A percentile compares a stretch with the other conserved stretches of the same genome.
These are phyloP conservation scores for Fusarium pseudograminearum DNA, from an alignment of 2,329 filamentous ascomycete species.

Conservation along the genomic window DNA sequence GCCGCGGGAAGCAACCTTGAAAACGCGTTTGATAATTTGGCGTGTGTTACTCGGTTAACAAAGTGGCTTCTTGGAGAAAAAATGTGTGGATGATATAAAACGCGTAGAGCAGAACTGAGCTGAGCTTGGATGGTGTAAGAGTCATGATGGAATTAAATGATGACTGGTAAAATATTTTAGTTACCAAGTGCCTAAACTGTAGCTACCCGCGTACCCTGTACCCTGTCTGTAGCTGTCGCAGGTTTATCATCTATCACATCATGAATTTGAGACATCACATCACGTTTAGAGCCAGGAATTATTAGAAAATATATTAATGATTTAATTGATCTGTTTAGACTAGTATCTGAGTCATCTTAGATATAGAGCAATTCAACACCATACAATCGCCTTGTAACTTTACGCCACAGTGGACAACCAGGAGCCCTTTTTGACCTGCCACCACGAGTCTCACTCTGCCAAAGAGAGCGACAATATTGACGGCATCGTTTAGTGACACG, in stretches of 20 bases:
- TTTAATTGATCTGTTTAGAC: neutral
- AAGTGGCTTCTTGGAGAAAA: neutral
- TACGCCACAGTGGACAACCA: too few species aligned
- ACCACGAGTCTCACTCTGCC: too few species aligned
- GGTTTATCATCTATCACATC: neutral
- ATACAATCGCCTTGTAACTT: too few species aligned
- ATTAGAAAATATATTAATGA: neutral
- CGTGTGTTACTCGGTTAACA: slow-evolving; percentile 13
- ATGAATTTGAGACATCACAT: neutral
- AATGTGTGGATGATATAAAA: neutral
- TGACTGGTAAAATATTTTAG: neutral
- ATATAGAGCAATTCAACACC: fast-evolving
- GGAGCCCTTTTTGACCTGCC: too few species aligned
- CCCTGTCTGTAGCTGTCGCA: neutral
- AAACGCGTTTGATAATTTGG: slow-evolving; percentile 6
- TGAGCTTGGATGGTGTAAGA: neutral
- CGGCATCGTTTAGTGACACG: too few species aligned
- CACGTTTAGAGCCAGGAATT: neutral
- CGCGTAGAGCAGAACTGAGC: neutral
- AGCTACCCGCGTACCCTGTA: neutral
- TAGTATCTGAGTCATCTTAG: neutral
- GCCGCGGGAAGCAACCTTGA: neutral
- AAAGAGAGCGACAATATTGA: too few species aligned
- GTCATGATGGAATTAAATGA: neutral
- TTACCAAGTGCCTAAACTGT: neutral